phyloP scores from a whole-genome alignment of 2,329 filamentous ascomycete species.

The Dactylellina drechsleri region DNA sequence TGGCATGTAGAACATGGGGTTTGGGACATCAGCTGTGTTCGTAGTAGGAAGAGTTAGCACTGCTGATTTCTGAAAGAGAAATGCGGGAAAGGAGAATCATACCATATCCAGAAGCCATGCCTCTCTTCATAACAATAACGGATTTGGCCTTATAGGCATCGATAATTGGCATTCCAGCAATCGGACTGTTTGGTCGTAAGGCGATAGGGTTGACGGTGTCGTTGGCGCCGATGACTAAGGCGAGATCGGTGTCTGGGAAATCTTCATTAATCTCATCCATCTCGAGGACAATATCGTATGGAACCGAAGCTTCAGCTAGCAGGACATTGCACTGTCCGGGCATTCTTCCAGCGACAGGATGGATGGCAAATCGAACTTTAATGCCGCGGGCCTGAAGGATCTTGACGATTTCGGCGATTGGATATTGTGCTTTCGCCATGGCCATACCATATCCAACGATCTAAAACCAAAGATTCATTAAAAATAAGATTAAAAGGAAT shows the following conservation, averaged over 20 bases:
- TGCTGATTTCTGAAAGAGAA: not conserved
- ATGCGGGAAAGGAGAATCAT: slow-evolving; percentile 58
- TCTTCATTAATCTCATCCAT: slow-evolving; percentile 98
- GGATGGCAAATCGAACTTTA: slow-evolving; percentile 87
- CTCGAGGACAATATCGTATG: slow-evolving; percentile 90
- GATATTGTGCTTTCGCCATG: slow-evolving; percentile 91
- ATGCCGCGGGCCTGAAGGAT: slow-evolving; percentile 78
- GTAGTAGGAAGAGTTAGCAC: not conserved
- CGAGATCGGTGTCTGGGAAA: slow-evolving; percentile 84
- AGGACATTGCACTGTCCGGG: slow-evolving; percentile 92
- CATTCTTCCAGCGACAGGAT: slow-evolving; percentile 90
- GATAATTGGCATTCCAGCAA: slow-evolving; percentile 91
- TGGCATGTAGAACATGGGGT: slow-evolving; percentile 93
- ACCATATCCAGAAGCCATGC: slow-evolving; percentile 89
- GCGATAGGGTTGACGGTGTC: slow-evolving; percentile 93
- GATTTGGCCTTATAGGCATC: slow-evolving; percentile 95
- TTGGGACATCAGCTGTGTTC: slow-evolving; percentile 79
- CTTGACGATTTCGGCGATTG: slow-evolving; percentile 81
- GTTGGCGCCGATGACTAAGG: slow-evolving; percentile 89
- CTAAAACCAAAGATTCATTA: slow-evolving; percentile 61
- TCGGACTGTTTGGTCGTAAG: slow-evolving; percentile 81
- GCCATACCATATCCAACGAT: slow-evolving; percentile 90
- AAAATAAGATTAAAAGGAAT: not conserved
- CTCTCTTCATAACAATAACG: slow-evolving; percentile 91
- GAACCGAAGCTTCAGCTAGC: slow-evolving; percentile 85